Base-by-base conservation (phyloP, 1,284 basidiomycete species). In the Xerocomus amazonicus region DNA sequence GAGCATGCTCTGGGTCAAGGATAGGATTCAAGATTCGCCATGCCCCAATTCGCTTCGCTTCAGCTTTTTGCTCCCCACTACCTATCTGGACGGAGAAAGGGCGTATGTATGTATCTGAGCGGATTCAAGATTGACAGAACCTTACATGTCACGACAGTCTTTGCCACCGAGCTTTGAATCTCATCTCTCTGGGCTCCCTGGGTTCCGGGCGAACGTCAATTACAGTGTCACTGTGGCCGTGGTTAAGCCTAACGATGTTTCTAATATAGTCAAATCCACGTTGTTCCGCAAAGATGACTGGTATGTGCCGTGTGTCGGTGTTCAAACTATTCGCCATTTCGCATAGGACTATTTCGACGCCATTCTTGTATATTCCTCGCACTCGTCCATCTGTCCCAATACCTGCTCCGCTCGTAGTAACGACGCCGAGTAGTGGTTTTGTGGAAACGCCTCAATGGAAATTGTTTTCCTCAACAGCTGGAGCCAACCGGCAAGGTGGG, bases 351-450 rank as follows among this genome's bases (percentile, higher is more conserved):
- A 65, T 87, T 26, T 76, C 77, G 8, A 86, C 81, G 2, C 73
- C 79, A 1, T 81, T 89, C 61, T 62, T 78, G n/a, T 87, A 86
- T 58, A 70, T 74, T 47, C 85, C 85, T 19, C 81, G 83, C 6
- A 79, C 80, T 31, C 76, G 82, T 33, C 83, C 86, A 7, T 70
- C 78, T 1, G 61, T 64, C 2, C 72, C 80, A 3, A 62, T 81
- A n/a, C 86, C 84, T 10, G 55, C 62, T 7, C 70, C 77, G 23
- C 67, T 84, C 40, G 47, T 55, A 5, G 59, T 60, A 6, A 57
- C 50, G 2, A 45, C 58, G 28, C 55, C 60, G 36, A 63, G 57
- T 26, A 59, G 65, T 27, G 75, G 76, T 4, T 74, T 80, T 49
- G 53, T 63, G 12, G 61, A 70, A 31, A 67, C 66, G 0, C 59